A percentile compares a stretch with the other conserved stretches of the same genome.
These are phyloP conservation scores for Straminergon stramineum DNA, from an alignment of 225 moss, liverwort and hornwort genomes.

Conservation along the genomic window DNA sequence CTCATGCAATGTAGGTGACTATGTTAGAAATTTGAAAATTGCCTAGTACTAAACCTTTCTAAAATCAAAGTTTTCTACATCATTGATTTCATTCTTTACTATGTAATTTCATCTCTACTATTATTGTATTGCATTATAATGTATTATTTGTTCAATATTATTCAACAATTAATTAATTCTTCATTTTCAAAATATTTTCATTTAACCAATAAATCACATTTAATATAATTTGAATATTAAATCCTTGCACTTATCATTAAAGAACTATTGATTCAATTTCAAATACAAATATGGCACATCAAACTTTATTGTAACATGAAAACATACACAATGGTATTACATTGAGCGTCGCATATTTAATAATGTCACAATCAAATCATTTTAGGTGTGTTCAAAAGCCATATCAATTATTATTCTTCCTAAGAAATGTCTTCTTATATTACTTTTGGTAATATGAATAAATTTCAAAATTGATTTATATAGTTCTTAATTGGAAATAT, in stretches of 20 bases:
- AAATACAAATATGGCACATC: neutral
- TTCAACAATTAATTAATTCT: neutral
- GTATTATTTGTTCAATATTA: neutral
- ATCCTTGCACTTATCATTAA: neutral
- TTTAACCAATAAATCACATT: neutral
- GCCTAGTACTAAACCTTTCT: fast-evolving
- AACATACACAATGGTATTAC: neutral
- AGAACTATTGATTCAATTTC: neutral
- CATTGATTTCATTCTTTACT: neutral
- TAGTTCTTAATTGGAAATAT: fast-evolving
- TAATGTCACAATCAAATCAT: neutral
- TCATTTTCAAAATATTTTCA: neutral
- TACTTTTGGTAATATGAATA: neutral
- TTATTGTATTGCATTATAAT: neutral
- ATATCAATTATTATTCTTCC: neutral
- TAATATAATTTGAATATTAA: neutral
- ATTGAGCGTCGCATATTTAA: neutral
- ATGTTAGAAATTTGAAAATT: neutral
- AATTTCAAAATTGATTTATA: neutral
- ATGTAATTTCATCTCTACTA: neutral
- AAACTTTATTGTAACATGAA: neutral
- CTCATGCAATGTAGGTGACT: neutral
- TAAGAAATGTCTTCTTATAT: neutral
- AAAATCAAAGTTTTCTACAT: neutral
- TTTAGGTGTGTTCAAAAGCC: neutral